phyloP scores from a whole-genome alignment of 202 grass and related monocot species.

The Dendrocalamus latiflorus region DNA sequence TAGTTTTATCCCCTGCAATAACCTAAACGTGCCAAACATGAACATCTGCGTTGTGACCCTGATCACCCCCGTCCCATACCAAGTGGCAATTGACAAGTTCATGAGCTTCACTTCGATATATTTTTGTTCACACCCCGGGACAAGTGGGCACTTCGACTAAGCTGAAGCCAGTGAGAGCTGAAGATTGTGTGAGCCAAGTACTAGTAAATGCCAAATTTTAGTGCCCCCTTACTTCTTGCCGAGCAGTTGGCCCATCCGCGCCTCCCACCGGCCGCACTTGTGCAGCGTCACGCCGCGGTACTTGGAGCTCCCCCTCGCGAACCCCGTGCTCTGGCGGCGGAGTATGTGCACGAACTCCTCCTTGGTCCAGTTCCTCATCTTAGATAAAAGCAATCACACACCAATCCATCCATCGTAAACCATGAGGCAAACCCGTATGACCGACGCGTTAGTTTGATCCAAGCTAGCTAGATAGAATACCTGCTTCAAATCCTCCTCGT shows the following conservation, averaged over 20 bases:
- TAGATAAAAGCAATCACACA: conserved; percentile 6
- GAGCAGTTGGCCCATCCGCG: conserved; percentile 92
- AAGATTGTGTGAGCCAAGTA: neutral
- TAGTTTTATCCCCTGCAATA: neutral
- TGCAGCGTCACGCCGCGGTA: conserved; percentile 93
- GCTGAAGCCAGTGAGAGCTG: neutral
- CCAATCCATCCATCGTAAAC: neutral
- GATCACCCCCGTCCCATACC: neutral
- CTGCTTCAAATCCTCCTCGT: conserved; percentile 94
- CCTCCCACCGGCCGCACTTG: conserved; percentile 98
- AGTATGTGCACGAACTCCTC: conserved; percentile 99
- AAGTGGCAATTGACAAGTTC: neutral
- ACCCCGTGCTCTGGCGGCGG: conserved; percentile 91
- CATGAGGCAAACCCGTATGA: neutral
- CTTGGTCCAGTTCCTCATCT: conserved; percentile 94
- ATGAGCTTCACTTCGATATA: neutral
- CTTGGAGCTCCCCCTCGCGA: conserved; percentile 89
- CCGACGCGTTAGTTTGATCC: neutral
- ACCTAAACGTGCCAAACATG: neutral
- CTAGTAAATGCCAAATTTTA: neutral
- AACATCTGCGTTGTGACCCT: neutral
- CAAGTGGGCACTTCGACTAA: neutral
- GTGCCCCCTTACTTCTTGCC: conserved; percentile 83
- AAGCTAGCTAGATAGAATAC: neutral
- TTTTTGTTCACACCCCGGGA: neutral